These are phyloP conservation scores for Brassica nigra DNA, from an alignment of 345 rosid species.

Conservation along the genomic window DNA sequence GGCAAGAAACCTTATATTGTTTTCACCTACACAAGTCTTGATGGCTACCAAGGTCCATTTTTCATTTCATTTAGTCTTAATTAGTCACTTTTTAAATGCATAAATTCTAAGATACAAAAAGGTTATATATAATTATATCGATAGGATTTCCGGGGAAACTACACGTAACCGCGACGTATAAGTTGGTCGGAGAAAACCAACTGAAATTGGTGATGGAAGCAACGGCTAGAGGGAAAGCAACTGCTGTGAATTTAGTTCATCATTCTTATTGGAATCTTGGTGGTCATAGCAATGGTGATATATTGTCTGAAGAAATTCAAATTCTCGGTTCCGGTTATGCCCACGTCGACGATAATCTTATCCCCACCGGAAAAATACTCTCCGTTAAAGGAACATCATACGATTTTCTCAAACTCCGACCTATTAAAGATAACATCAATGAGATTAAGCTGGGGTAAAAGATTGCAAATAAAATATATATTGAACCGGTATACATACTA, in stretches of 20 bases:
- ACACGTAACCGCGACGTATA: not conserved
- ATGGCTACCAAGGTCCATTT: not conserved
- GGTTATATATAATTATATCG: not conserved
- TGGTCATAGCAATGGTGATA: not conserved
- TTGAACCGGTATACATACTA: not conserved
- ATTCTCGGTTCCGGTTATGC: not conserved
- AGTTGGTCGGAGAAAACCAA: not conserved
- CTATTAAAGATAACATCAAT: not conserved
- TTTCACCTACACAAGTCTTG: not conserved
- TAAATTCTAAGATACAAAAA: not conserved
- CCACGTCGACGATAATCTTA: not conserved
- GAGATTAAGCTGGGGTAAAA: not conserved
- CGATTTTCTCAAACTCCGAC: not conserved
- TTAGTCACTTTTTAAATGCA: not conserved
- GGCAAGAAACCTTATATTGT: not conserved
- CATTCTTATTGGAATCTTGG: not conserved
- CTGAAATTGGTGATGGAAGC: not conserved
- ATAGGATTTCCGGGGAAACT: not conserved
- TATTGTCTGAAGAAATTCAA: not conserved
- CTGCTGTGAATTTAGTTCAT: not conserved
- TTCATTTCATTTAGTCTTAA: not conserved
- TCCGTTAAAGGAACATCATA: not conserved
- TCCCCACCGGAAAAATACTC: not conserved
- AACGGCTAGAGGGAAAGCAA: slow-evolving; percentile 1
- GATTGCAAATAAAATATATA: not conserved